phyloP scores from a whole-genome alignment of 1,139 yeast species.

The Suhomyces ambrosiae region DNA sequence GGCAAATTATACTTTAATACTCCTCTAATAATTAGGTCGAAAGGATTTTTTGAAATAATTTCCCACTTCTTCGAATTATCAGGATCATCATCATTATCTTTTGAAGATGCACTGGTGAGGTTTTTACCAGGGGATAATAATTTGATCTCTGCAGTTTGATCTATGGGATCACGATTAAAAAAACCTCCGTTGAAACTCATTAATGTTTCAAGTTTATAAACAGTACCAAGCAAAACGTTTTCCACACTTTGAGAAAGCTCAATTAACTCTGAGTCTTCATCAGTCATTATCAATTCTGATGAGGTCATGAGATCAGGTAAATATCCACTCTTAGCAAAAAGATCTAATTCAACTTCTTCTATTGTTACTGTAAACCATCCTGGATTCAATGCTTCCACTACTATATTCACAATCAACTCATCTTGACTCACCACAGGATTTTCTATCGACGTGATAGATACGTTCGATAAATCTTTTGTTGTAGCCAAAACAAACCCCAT shows the following conservation, averaged over 20 bases:
- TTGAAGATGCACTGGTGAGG: conserved; percentile 38
- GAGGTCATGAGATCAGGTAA: conserved; percentile 22
- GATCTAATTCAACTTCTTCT: conserved; percentile 71
- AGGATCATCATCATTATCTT: conserved; percentile 16
- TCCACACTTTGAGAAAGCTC: conserved; percentile 35
- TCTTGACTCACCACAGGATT: conserved; percentile 82
- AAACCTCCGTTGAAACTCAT: conserved; percentile 78
- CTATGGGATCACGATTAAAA: conserved; percentile 58
- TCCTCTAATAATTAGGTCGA: conserved; percentile 84
- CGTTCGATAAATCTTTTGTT: conserved; percentile 76
- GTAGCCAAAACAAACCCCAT: conserved; percentile 87
- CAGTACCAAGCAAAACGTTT: conserved; percentile 78
- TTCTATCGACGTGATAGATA: conserved; percentile 59
- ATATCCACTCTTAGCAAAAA: conserved; percentile 81
- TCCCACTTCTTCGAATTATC: conserved; percentile 71
- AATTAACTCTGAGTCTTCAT: conserved; percentile 5
- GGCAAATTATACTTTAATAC: conserved; percentile 77
- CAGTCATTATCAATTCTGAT: conserved; percentile 3
- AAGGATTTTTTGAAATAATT: conserved; percentile 73
- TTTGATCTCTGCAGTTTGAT: conserved; percentile 69
- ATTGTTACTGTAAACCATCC: conserved; percentile 75
- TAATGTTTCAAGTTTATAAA: conserved; percentile 68
- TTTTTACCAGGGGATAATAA: conserved; percentile 75
- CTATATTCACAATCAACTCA: conserved; percentile 78
- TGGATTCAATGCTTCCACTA: conserved; percentile 82